Evolutionary conservation across 306 rosid species (phyloP).

Genomic region (Glycine tomentella): DNA sequence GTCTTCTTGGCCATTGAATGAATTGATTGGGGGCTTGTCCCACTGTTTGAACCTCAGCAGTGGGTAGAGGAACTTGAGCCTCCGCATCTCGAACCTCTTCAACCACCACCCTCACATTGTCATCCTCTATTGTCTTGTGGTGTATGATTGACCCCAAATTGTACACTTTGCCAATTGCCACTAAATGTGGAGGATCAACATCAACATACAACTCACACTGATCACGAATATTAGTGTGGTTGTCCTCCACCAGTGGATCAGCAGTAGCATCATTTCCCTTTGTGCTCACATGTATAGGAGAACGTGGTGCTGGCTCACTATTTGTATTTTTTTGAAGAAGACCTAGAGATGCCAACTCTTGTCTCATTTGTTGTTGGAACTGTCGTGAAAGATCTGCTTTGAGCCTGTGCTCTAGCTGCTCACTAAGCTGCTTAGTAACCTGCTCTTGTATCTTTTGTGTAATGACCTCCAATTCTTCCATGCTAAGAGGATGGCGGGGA

Average conservation of each 20-base stretch:
- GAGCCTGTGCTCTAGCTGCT: too few relatives aligned
- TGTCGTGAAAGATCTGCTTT: too few relatives aligned
- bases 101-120: not conserved
- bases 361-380: too few relatives aligned
- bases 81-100: not conserved
- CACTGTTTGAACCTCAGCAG: not conserved
- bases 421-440: too few relatives aligned
- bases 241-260: not conserved
- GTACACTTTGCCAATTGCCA: not conserved
- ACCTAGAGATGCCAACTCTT: too few relatives aligned
- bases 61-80: not conserved
- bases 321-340: too few relatives aligned
- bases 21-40: not conserved
- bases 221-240: not conserved
- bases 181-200: not conserved
- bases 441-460: not conserved
- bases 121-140: not conserved
- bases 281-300: too few relatives aligned
- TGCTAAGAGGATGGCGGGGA: not conserved
- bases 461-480: not conserved
- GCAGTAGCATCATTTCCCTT: not conserved
- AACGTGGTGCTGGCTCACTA: too few relatives aligned
- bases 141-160: not conserved
- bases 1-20: not conserved
- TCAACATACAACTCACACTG: not conserved